phyloP scores from a whole-genome alignment of 352 stramenopile species.

The Phytophthora sp. region DNA sequence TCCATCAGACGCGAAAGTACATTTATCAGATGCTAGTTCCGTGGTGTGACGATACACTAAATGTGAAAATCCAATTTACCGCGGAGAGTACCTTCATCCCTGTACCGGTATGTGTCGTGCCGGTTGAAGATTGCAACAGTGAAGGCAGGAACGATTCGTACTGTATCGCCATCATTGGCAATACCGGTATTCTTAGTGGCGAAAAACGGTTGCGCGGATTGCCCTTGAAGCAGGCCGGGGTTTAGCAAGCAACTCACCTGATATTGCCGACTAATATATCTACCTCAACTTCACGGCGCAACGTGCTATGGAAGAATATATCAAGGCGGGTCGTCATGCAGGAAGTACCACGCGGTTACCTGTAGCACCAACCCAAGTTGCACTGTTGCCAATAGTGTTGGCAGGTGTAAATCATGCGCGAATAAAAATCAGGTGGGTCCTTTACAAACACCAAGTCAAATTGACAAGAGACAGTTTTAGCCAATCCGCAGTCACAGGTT shows the following conservation, averaged over 20 bases:
- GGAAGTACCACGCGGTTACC: background rate
- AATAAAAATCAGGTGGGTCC: conserved; percentile 28
- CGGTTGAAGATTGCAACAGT: no score
- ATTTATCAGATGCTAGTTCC: background rate
- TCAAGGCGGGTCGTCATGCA: background rate
- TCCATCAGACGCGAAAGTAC: conserved; percentile 17
- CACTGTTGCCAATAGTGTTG: background rate
- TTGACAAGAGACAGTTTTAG: conserved; percentile 8
- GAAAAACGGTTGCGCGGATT: background rate
- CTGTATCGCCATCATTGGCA: no score
- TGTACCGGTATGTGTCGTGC: no score
- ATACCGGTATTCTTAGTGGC: no score
- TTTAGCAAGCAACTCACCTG: conserved; percentile 3
- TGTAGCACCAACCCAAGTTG: conserved; percentile 1
- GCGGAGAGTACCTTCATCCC: no score
- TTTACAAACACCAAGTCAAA: conserved; percentile 29
- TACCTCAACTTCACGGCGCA: background rate
- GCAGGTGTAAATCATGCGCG: conserved; percentile 13
- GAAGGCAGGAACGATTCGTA: no score
- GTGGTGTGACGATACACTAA: conserved; percentile 5
- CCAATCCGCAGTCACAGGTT: conserved; percentile 3
- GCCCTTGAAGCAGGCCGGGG: background rate
- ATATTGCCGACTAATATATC: background rate
- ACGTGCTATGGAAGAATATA: background rate
- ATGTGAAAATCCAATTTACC: conserved; percentile 6